These are phyloP conservation scores for Stephanocyclus meneghinianus DNA, from an alignment of 352 stramenopile genomes.

Conservation along the genomic window DNA sequence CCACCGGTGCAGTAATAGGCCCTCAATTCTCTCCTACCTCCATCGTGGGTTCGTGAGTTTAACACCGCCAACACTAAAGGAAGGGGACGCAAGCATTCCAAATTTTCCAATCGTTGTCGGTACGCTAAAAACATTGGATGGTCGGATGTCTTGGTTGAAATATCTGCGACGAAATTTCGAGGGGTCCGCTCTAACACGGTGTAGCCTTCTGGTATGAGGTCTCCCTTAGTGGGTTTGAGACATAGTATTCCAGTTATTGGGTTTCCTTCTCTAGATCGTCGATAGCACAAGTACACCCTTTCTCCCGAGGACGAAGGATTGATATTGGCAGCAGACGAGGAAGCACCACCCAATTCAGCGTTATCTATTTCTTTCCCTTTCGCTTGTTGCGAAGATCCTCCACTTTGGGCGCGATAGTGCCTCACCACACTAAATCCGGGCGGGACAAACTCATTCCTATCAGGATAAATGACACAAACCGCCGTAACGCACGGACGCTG, in stretches of 20 bases:
- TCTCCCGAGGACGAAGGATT: conserved; percentile 72
- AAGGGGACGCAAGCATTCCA: conserved; percentile 77
- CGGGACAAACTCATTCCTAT: conserved; percentile 81
- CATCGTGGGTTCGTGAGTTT: conserved; percentile 38
- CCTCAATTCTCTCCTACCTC: conserved; percentile 56
- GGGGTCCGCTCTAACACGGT: conserved; percentile 84
- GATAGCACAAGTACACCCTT: conserved; percentile 83
- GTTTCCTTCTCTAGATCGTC: conserved; percentile 84
- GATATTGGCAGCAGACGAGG: conserved; percentile 60
- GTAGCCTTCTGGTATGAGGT: conserved; percentile 82
- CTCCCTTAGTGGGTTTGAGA: conserved; percentile 73
- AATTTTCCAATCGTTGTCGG: conserved; percentile 83
- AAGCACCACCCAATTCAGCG: conserved; percentile 14
- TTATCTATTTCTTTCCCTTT: conserved; percentile 25
- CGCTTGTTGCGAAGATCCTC: conserved; percentile 9
- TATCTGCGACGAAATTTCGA: conserved; percentile 79
- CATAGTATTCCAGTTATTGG: conserved; percentile 82
- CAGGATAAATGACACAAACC: conserved; percentile 79
- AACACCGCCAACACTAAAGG: conserved; percentile 73
- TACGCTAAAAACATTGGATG: conserved; percentile 82
- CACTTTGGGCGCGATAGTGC: conserved; percentile 33
- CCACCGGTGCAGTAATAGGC: conserved; percentile 81
- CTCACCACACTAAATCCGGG: conserved; percentile 83
- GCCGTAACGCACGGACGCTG: conserved; percentile 81
- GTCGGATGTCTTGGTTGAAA: conserved; percentile 63